phyloP scores from a whole-genome alignment of 331 rosid genomes.

The Quercus lobata region DNA sequence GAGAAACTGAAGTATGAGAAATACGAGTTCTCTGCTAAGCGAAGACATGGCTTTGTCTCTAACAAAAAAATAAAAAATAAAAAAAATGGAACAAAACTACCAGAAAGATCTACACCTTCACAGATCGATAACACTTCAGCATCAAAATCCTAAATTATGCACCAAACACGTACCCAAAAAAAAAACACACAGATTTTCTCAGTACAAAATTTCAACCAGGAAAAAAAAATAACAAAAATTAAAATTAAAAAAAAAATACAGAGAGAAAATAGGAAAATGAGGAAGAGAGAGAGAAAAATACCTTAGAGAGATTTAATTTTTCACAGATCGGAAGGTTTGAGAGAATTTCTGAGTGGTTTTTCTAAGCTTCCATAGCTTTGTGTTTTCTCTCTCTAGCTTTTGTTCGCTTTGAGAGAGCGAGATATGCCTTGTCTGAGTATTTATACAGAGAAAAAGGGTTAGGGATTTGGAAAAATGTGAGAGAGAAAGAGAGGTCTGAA shows the following conservation, averaged over 20 bases:
- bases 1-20: constrained; percentile 98
- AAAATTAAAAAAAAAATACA: neutral
- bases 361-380: constrained; percentile 26
- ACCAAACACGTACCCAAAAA: neutral
- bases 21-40: constrained; percentile 96
- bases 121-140: constrained; percentile 59
- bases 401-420: constrained; percentile 1
- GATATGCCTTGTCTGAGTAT: constrained; percentile 54
- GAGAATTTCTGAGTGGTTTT: constrained; percentile 8
- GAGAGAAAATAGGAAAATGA: constrained; percentile 2
- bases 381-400: constrained; percentile 43
- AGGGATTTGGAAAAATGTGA: constrained; percentile 73
- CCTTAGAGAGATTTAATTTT: constrained; percentile 36
- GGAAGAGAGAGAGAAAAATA: constrained; percentile 18
- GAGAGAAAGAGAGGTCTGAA: constrained; percentile 35
- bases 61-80: neutral
- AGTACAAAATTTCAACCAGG: neutral
- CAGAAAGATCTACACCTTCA: constrained; percentile 45
- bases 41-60: constrained; percentile 75
- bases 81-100: neutral
- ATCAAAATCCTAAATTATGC: constrained; percentile 33
- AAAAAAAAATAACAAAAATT: neutral
- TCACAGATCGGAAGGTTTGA: constrained; percentile 72
- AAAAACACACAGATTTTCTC: neutral
- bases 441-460: constrained; percentile 57